phyloP scores from a whole-genome alignment of 306 rosid genomes.

The Dryas alaskensis region DNA sequence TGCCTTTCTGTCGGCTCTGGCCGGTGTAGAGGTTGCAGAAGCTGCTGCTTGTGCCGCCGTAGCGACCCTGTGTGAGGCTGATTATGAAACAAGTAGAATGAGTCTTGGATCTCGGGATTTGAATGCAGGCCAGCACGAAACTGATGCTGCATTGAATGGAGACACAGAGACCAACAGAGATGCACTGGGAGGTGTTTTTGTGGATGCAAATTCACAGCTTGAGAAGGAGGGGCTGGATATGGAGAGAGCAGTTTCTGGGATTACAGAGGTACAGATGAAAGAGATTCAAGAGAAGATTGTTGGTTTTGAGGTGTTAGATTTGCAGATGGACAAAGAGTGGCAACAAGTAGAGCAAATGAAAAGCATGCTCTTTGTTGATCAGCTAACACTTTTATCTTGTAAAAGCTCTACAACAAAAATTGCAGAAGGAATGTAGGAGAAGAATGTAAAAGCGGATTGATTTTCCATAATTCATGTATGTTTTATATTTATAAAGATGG shows the following conservation, averaged over 20 bases:
- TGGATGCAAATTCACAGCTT: conserved; percentile 53
- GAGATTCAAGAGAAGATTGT: conserved; percentile 61
- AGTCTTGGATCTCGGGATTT: conserved; percentile 29
- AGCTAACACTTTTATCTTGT: conserved; percentile 54
- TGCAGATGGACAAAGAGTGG: conserved; percentile 70
- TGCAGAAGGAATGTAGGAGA: conserved; percentile 29
- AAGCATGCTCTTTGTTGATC: conserved; percentile 66
- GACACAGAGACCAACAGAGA: conserved; percentile 19
- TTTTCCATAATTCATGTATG: neutral
- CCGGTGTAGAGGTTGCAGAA: conserved; percentile 62
- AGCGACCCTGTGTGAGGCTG: conserved; percentile 47
- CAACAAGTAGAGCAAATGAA: conserved; percentile 71
- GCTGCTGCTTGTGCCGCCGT: conserved; percentile 87
- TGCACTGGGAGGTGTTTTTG: conserved; percentile 35
- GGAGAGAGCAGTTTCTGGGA: conserved; percentile 63
- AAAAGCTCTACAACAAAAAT: conserved; percentile 37
- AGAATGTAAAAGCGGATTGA: conserved; percentile 40
- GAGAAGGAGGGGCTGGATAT: conserved; percentile 62
- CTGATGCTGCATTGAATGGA: conserved; percentile 42
- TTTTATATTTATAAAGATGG: too few species aligned
- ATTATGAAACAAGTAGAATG: conserved; percentile 40
- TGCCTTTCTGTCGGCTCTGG: conserved; percentile 87
- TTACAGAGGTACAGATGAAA: conserved; percentile 67
- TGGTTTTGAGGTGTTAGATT: conserved; percentile 61
- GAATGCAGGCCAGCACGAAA: conserved; percentile 41